Percentiles rank a stretch among this genome's conserved stretches.
These are phyloP conservation scores for Ottelia alismoides DNA, from an alignment of 106 monocot genomes.

Conservation along the genomic window DNA sequence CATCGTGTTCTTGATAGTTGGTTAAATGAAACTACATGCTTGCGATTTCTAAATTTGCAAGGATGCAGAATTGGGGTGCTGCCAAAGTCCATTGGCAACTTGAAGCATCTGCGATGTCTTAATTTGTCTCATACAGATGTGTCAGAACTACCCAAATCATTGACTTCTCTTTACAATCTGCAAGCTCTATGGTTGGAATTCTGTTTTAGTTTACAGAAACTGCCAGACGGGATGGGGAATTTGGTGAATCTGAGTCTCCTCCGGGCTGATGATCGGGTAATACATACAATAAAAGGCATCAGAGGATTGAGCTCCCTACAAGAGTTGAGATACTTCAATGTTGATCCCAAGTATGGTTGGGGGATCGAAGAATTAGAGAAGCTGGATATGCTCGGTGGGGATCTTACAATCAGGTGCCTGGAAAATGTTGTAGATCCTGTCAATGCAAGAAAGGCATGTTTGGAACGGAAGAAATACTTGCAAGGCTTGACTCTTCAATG, in stretches of 20 bases:
- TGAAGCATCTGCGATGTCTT: too few relatives aligned
- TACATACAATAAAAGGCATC: background rate
- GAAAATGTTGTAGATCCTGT: conserved; percentile 2
- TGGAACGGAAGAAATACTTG: conserved; percentile 3
- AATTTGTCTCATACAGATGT: too few relatives aligned
- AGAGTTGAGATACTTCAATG: background rate
- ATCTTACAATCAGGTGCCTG: conserved; percentile 2
- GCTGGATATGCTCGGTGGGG: conserved; percentile 3
- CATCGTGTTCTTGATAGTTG: too few relatives aligned
- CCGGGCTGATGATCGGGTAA: background rate
- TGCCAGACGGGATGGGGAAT: conserved; percentile 1
- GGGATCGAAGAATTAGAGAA: conserved; percentile 5
- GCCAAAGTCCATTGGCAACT: too few relatives aligned
- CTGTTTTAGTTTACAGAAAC: too few relatives aligned
- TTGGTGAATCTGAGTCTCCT: conserved; percentile 13
- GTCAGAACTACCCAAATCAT: too few relatives aligned
- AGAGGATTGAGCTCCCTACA: conserved; percentile 5
- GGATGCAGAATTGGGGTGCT: too few relatives aligned
- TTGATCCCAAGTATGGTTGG: background rate
- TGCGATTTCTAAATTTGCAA: too few relatives aligned
- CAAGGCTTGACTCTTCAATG: background rate
- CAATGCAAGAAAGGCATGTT: background rate
- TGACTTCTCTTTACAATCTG: too few relatives aligned
- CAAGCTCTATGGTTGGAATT: too few relatives aligned
- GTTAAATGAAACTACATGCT: too few relatives aligned